Base-by-base conservation (phyloP, 768 basidiomycete species). In the Tulasnella sp. region DNA sequence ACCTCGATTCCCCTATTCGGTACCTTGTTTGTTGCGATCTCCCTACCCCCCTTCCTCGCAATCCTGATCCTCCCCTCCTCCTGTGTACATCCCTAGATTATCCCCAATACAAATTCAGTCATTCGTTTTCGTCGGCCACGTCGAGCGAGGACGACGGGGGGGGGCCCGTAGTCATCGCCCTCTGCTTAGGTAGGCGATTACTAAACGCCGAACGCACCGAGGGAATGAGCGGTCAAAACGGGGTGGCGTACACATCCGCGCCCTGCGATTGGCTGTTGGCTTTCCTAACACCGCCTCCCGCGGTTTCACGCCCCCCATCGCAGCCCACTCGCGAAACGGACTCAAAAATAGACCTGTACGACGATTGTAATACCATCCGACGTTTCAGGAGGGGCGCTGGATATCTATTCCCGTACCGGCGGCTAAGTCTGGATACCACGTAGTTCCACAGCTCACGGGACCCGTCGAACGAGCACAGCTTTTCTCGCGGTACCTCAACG, bases 1-100 rank as follows among this genome's bases (percentile, higher is more conserved):
- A 22, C 12, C 9, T 34, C 64, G 31, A 69, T 69, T 69, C 64
- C 64, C 64, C 64, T 69, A 69, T 69, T 69, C 64, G 64, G 64
- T 69, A 69, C 64, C 64, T 69, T 31, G 64, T 69, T 69, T 31
- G 64, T 69, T 69, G 64, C 64, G 64, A 69, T 69, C 64, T 16
- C 6, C 60, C 60, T 14, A 24, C 37, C 37, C 37, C 6, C 60
- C 60, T 14, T 2, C 37, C 37, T 6, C 6, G 6, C 37, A 37
- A 37, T 37, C 37, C 37, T 37, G 37, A 37, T 11, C 64, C 64
- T 12, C 28, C 12, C 64, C 18, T 69, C 11, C 64, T 69, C 64
- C 64, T 69, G 64, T 69, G 31, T 28, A n/a, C 18, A 37, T 31
- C 64, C 64, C 16, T 9, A 28, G 60, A 22, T 24, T 46, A 46